Evolutionary conservation across 2,329 filamentous ascomycete genomes (phyloP), one percentile per base, ranked within the genome.

Genomic region (Beauveria rudraprayagi): DNA sequence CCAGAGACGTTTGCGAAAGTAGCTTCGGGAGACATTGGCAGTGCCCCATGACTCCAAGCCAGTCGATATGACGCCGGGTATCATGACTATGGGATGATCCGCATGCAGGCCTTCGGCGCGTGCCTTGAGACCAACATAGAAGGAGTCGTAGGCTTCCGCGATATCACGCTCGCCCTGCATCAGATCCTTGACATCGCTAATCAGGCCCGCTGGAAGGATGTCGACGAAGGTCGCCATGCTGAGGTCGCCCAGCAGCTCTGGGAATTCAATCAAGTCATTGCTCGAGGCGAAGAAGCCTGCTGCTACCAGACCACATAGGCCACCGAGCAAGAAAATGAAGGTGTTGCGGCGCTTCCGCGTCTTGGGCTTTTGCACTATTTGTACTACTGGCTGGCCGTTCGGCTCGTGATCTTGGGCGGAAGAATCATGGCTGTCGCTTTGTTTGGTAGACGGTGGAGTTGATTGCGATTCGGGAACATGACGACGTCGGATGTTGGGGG

Each of bases 41-140:
- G 94, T 97, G 4, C 93, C 91, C 94, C 94, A 99, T 53, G 91
- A 96, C 75, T 99, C 94, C 26, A 99, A 82, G 1, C 94, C 94
- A 0, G 94, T 97, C 0, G 94, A 97, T 67, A 99, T 99, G 62
- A 99, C 94, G 5, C 94, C 94, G 0, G 94, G 94, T 10, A 99
- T 87, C 93, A 99, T 97, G 65, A 99, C 90, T 64, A 99, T 87
- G 1, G 94, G 91, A 68, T 97, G 92, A 62, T 90, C 83, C 17
- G 90, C 93, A 53, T 82, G 74, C 19, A 97, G 81, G 1, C 95
- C 95, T 72, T 97, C 89, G 5, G 86, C 78, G 44, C 86, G 86
- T 22, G 92, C 88, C 69, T 95, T 90, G 34, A 94, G 77, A 5
- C 94, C 95, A 52, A 97, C 90, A 1, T 92, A 85, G 70, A 99